phyloP scores from a whole-genome alignment of 192 early-diverging fungal genomes.

The Kickxella alabastrina region DNA sequence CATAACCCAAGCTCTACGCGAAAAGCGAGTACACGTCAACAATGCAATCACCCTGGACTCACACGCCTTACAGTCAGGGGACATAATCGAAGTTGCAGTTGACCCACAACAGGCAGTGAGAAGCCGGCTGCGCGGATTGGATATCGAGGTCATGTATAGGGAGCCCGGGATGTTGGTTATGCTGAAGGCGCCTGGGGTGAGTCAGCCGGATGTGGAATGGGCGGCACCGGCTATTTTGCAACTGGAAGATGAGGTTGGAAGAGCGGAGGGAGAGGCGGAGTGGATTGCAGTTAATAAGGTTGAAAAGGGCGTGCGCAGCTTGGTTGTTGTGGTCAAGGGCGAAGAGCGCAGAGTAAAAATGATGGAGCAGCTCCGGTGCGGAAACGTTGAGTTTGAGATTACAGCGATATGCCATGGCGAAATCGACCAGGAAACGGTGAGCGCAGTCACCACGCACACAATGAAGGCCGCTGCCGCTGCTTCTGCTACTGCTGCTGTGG shows the following conservation, averaged over 20 bases:
- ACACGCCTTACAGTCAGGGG: slow-evolving; percentile 39
- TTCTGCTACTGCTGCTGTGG: slow-evolving; percentile 13
- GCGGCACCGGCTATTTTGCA: slow-evolving; percentile 20
- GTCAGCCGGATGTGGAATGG: slow-evolving; percentile 19
- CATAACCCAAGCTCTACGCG: slow-evolving; percentile 18
- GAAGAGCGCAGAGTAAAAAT: slow-evolving; percentile 5
- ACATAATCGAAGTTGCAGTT: slow-evolving; percentile 52
- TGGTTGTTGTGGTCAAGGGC: slow-evolving; percentile 40
- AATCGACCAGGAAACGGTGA: slow-evolving; percentile 26
- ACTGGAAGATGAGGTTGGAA: neutral
- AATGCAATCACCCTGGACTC: slow-evolving; percentile 52
- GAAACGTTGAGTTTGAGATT: slow-evolving; percentile 14
- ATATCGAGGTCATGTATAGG: slow-evolving; percentile 49
- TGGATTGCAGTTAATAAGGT: slow-evolving; percentile 52
- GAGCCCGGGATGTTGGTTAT: slow-evolving; percentile 56
- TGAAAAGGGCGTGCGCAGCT: slow-evolving; percentile 56
- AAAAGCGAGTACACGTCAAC: slow-evolving; percentile 56
- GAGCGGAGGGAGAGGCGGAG: slow-evolving; percentile 14
- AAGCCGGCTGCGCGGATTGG: slow-evolving; percentile 42
- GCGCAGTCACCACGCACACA: slow-evolving; percentile 26
- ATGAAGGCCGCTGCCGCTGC: slow-evolving; percentile 26
- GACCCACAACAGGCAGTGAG: slow-evolving; percentile 41
- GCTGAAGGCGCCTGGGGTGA: slow-evolving; percentile 58
- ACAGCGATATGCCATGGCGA: slow-evolving; percentile 45
- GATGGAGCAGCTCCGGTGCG: slow-evolving; percentile 1